These are phyloP conservation scores for Candida glaebosa DNA, from an alignment of 805 yeast species.

Conservation along the genomic window DNA sequence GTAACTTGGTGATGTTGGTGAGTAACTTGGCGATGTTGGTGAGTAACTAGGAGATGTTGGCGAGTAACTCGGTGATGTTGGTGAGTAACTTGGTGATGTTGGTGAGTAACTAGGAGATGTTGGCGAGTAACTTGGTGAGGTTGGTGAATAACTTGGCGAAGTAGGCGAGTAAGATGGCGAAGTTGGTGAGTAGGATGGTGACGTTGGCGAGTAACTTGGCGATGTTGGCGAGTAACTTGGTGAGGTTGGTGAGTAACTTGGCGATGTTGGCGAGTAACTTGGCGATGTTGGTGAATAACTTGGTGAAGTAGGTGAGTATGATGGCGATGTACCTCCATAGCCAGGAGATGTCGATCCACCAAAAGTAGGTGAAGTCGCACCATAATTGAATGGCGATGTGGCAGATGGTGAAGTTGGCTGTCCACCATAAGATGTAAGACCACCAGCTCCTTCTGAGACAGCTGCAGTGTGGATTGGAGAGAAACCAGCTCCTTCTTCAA, in stretches of 20 bases:
- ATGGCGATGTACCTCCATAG: constrained; percentile 73
- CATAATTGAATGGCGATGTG: constrained; percentile 55
- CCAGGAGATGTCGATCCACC: constrained; percentile 54
- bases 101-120: constrained; percentile 76
- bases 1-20: constrained; percentile 80
- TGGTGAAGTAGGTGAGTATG: constrained; percentile 65
- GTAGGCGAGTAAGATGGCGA: constrained; percentile 72
- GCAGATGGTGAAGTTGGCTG: constrained; percentile 48
- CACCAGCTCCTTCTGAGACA: constrained; percentile 71
- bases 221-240: constrained; percentile 76
- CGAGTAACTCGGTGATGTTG: constrained; percentile 64
- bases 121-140: constrained; percentile 57
- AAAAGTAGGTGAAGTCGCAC: constrained; percentile 46
- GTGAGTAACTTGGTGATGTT: constrained; percentile 73
- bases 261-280: constrained; percentile 61
- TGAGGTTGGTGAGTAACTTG: constrained; percentile 55
- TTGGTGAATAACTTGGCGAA: constrained; percentile 56
- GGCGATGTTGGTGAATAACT: constrained; percentile 77
- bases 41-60: constrained; percentile 59
- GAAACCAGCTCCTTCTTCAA: constrained; percentile 76
- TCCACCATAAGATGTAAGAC: constrained; percentile 87
- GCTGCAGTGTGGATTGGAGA: constrained; percentile 93
- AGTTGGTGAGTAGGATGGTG: constrained; percentile 65
- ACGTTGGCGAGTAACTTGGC: constrained; percentile 64
- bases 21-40: constrained; percentile 66